A percentile compares a stretch with the other conserved stretches of the same genome.
Evolutionary conservation across 2,329 filamentous ascomycete species (phyloP).

Genomic region (Akanthomyces muscarius): DNA sequence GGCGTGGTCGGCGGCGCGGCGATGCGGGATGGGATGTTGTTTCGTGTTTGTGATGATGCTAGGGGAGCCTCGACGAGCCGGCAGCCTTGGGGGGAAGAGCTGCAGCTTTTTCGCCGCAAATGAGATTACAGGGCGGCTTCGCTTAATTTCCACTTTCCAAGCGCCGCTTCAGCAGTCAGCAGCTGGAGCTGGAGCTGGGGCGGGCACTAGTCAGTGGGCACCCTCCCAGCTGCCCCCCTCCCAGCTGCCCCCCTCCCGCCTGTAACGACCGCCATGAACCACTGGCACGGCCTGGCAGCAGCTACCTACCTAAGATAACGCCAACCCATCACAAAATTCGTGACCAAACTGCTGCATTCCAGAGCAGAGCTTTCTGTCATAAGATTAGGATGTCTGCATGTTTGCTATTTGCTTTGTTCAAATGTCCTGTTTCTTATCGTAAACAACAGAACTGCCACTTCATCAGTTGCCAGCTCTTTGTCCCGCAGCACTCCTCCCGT

Average conservation of each 20-base stretch:
- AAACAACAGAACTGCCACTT: neutral
- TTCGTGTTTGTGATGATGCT: conserved; percentile 17
- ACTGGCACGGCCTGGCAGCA: neutral
- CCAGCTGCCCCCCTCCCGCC: neutral
- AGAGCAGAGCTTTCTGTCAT: neutral
- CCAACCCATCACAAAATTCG: no score
- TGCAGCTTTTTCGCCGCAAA: conserved; percentile 3
- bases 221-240: neutral
- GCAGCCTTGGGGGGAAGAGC: neutral
- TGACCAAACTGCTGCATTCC: neutral
- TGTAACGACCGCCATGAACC: conserved; percentile 1
- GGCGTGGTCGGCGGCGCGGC: neutral
- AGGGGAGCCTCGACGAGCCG: conserved; percentile 4
- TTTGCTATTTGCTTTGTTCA: neutral
- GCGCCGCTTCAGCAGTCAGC: conserved; percentile 1
- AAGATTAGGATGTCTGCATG: neutral
- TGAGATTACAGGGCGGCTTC: conserved; percentile 14
- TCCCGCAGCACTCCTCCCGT: neutral
- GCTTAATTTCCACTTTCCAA: conserved; percentile 16
- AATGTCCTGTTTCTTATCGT: neutral
- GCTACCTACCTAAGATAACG: no score
- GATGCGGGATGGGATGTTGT: conserved; percentile 11
- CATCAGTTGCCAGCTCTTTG: neutral
- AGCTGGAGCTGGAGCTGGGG: neutral
- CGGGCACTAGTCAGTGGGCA: neutral